Evolutionary conservation across 805 yeast genomes (phyloP).

Genomic region (Kuraishia piskuri): DNA sequence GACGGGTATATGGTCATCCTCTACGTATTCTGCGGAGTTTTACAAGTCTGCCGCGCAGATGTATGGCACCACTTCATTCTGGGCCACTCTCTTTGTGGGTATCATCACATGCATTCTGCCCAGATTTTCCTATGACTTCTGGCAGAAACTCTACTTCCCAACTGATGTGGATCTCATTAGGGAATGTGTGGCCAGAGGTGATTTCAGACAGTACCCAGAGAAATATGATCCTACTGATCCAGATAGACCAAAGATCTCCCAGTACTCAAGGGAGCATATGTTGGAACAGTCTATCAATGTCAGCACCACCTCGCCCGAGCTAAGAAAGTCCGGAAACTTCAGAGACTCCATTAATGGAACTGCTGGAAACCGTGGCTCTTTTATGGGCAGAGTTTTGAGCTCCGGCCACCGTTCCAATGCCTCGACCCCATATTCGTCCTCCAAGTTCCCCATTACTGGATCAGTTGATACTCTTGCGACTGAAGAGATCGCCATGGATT

Average conservation of each 20-base stretch:
- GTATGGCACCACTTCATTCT: slow-evolving; percentile 52
- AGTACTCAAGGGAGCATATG: slow-evolving; percentile 27
- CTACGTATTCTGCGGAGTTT: slow-evolving; percentile 44
- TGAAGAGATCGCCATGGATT: slow-evolving; percentile 44
- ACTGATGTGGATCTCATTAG: slow-evolving; percentile 66
- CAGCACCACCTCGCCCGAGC: slow-evolving; percentile 8
- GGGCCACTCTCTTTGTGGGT: slow-evolving; percentile 67
- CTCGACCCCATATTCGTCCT: slow-evolving; percentile 17
- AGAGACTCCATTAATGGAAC: slow-evolving; percentile 25
- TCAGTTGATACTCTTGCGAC: slow-evolving; percentile 31
- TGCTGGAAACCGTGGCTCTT: slow-evolving; percentile 27
- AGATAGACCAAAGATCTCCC: slow-evolving; percentile 42
- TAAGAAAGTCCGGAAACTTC: slow-evolving; percentile 11
- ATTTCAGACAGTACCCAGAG: slow-evolving; percentile 55
- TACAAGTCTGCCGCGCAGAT: slow-evolving; percentile 59
- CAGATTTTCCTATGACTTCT: slow-evolving; percentile 51
- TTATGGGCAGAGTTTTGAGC: slow-evolving; percentile 29
- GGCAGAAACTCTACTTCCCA: slow-evolving; percentile 46
- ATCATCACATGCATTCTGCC: slow-evolving; percentile 57
- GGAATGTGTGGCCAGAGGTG: slow-evolving; percentile 62
- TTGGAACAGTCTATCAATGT: slow-evolving; percentile 12
- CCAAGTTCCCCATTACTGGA: slow-evolving; percentile 21
- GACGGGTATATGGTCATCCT: slow-evolving; percentile 75
- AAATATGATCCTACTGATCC: slow-evolving; percentile 81
- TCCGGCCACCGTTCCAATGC: slow-evolving; percentile 12